Base-by-base conservation (phyloP, 1,139 yeast species). In the Tardiomyces digboiensis region DNA sequence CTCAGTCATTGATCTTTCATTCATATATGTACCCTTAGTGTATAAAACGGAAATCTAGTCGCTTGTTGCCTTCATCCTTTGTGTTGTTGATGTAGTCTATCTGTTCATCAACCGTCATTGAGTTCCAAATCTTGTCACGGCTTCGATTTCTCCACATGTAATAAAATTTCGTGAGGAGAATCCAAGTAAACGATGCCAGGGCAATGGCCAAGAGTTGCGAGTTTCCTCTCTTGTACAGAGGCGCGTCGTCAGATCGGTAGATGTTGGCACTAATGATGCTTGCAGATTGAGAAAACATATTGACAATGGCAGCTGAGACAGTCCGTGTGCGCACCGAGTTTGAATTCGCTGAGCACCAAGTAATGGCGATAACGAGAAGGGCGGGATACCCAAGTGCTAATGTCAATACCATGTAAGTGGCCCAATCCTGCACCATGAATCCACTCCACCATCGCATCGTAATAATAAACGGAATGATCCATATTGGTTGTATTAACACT, bases 321-420 rank as follows among this genome's bases (percentile, higher is more conserved):
- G 86, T 74, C 52, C 88, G 66, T 6, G 76, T 67, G 39, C 78
- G 63, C 20, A 81, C 79, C 22, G 80, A 69, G 50, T 77, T 76
- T 12, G 85, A 70, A 52, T 80, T 80, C 43, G 75, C 62, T 1
- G 84, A 77, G 42, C 75, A 71, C 80, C 84, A 77, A 4, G 78
- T 65, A 39, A 78, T 80, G 52, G 73, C 65, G 45, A 79, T 67
- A 2, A 83, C 79, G 58, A 77, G 75, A 22, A 70, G 66, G 46
- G 76, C 77, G 1, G 68, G 64, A 40, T 68, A 68, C 2, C 78
- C 80, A 21, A 75, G 57, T 1, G 72, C 54, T 37, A 78, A 51
- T 0, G 80, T 71, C 38, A 70, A 64, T 20, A 77, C 52, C 1
- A 62, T 70, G 62, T 74, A 80, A 1, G 80, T 72, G 2, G 73